Conservation (phyloP, 305 asterid genomes). For the Andrographis paniculata region DNA sequence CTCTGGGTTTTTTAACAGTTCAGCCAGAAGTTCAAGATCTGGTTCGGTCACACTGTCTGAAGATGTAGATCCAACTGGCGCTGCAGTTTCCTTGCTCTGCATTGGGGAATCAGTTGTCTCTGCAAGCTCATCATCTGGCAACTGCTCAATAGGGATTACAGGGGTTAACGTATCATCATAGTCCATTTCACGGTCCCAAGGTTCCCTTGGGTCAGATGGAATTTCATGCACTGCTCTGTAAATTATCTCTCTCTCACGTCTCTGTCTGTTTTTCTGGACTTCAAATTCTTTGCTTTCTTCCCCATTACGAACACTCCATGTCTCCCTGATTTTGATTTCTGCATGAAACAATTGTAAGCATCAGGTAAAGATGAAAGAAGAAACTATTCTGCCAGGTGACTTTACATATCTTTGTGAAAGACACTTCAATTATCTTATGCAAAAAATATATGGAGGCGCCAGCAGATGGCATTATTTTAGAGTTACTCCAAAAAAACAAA, state of each 20-base stretch:
- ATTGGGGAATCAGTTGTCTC: conserved; percentile 29
- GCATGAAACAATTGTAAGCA: conserved; percentile 27
- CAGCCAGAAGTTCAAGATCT: conserved; percentile 78
- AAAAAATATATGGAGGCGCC: neutral
- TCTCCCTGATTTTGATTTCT: conserved; percentile 43
- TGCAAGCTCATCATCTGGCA: conserved; percentile 53
- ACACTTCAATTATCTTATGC: neutral
- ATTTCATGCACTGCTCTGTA: conserved; percentile 62
- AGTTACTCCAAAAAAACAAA: neutral
- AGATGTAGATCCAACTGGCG: conserved; percentile 31
- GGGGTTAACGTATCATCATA: conserved; percentile 79
- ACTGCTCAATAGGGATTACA: conserved; percentile 70
- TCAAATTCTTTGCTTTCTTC: conserved; percentile 85
- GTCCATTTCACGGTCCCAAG: conserved; percentile 97
- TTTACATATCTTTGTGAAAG: too few species aligned
- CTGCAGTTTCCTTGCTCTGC: conserved; percentile 17
- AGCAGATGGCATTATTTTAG: neutral
- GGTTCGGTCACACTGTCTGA: conserved; percentile 56
- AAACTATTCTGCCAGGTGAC: conserved; percentile 7
- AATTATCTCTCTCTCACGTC: conserved; percentile 68
- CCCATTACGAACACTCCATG: conserved; percentile 63
- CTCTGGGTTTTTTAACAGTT: conserved; percentile 72
- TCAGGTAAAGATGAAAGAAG: conserved; percentile 11
- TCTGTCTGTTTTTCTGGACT: conserved; percentile 64
- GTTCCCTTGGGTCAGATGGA: conserved; percentile 75